Base-by-base conservation (phyloP, 371 early-diverging fungal species). In the Lichtheimia ornata region DNA sequence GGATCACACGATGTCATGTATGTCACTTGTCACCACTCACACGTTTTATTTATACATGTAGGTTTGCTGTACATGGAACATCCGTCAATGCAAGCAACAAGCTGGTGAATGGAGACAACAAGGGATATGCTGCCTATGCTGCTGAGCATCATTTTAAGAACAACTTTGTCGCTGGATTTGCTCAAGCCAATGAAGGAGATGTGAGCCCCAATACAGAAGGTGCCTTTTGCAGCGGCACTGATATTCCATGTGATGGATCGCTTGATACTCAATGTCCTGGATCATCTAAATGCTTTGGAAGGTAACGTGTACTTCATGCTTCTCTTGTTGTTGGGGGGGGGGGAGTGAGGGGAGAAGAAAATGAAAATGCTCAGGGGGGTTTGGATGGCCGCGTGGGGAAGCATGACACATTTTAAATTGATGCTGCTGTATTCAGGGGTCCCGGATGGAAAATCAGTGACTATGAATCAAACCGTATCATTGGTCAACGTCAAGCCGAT, bases 21-120 rank as follows among this genome's bases (percentile, higher is more conserved):
- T 5, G 45, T 35, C 35, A 35, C 9, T 11, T 9, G 11, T 35
- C 11, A 35, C 17, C 11, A 35, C 17, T 17, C 13, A 51, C 43
- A n/a, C 6, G 12, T 41, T 56, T 15, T 53, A 18, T 57, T 57
- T 12, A 53, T 67, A 2, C n/a, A n/a, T 59, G 58, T 65, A 88
- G 85, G 85, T 87, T 88, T 70, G 74, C 88, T 27, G 88, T 88
- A 0, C 90, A 90, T 69, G 83, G 85, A 4, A 77, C 77, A 6
- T 82, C 83, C n/a, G 79, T 90, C 63, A 84, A 85, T 42, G 79
- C 74, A 28, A 74, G 74, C 7, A 87, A 87, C 59, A 57, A 60
- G 56, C 63, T 83, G 27, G 71, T 88, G 13, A 78, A 77, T 54
- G 88, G 87, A 4, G 90, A 90, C 62, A 90, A 90, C 72, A 90